These are phyloP conservation scores for Fusarium sp. DNA, from an alignment of 2,329 filamentous ascomycete species.

Conservation along the genomic window DNA sequence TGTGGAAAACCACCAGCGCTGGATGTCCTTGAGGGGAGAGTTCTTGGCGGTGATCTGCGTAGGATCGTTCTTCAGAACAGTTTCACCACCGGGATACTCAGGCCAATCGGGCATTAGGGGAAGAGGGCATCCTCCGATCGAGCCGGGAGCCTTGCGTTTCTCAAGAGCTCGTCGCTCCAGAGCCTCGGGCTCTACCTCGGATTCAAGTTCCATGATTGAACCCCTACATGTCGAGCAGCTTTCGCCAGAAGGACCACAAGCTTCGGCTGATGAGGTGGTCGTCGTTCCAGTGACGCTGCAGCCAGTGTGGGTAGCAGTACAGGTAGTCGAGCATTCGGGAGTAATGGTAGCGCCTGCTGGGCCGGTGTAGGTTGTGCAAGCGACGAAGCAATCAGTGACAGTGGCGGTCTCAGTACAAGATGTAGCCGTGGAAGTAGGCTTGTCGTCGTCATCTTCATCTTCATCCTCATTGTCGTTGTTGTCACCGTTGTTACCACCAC, in stretches of 20 bases:
- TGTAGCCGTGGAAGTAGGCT: not conserved
- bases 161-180: not conserved
- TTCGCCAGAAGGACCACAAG: not conserved
- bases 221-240: not conserved
- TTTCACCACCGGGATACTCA: not conserved
- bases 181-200: not conserved
- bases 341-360: not conserved
- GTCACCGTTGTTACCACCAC: not conserved
- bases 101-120: not conserved
- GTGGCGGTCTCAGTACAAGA: constrained; percentile 21
- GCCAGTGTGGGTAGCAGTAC: constrained; percentile 22
- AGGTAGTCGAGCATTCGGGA: constrained; percentile 14
- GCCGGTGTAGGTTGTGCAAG: constrained; percentile 27
- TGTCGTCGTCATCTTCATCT: not conserved
- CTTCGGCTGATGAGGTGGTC: constrained; percentile 5
- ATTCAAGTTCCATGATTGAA: not conserved
- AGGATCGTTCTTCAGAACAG: not conserved
- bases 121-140: not conserved
- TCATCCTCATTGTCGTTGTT: not conserved
- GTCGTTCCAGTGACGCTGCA: constrained; percentile 16
- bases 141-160: not conserved
- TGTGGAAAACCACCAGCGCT: not conserved
- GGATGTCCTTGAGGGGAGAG: not conserved
- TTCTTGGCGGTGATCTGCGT: not conserved
- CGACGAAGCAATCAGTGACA: constrained; percentile 30